Base-by-base conservation (phyloP, 371 early-diverging fungal genomes). In the Lichtheimia ornata region DNA sequence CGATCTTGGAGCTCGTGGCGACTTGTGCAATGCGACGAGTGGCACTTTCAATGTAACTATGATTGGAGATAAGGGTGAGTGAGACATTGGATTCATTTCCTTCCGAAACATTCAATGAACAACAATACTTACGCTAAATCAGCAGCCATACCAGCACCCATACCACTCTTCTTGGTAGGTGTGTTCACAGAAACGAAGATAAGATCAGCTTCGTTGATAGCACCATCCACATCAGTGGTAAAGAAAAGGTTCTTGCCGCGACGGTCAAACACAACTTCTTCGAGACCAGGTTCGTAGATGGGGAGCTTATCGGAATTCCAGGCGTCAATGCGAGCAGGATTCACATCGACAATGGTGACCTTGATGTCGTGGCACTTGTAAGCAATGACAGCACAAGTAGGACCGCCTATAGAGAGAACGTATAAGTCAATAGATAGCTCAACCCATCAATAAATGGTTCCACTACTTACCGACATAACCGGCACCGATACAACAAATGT, bases 331-430 rank as follows among this genome's bases (percentile, higher is more conserved):
- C 93, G 88, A 55, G 67, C 70, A 49, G 84, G 79, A 77, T 88
- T 88, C 64, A 87, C 77, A 71, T 94, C 94, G 27, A 91, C 93
- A 53, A 97, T 94, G 43, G 94, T 94, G 50, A 97, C 94, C 70
- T 91, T 84, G 72, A 96, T 79, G 62, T 91, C 82, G 44, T 90
- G 95, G 81, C 96, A 95, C 70, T 91, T 91, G 72, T 76, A 83
- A n/a, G 96, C 93, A 68, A 95, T 92, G 56, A 95, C 93, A 63
- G 94, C 89, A 74, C 93, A 92, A 4, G 95, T 96, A n/a, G 97
- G 95, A 51, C 96, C 97, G 69, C 96, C 96, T 92, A 62, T 92
- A 62, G 17, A 20, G 49, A 25, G 30, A 20, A 30, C 44, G 44
- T 45, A 17, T 1, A 47, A 5, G 47, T 47, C 28, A 42, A n/a